A percentile compares a stretch with the other conserved stretches of the same genome.
Conservation (phyloP, 176 grass and related monocot genomes). For the Elymus sibiricus region DNA sequence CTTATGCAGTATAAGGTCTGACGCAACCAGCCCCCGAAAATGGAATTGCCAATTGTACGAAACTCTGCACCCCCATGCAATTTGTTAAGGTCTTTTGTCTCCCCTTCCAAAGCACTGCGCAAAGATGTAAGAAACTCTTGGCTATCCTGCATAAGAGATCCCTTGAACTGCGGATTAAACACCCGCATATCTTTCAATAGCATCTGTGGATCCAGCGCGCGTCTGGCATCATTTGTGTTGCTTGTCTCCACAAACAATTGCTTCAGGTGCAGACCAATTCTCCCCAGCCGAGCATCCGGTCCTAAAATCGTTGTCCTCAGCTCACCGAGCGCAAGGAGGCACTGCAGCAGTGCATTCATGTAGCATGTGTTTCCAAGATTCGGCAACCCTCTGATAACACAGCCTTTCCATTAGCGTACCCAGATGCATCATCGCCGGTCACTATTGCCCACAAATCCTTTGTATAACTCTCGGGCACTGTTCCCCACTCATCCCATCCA, state of each 20-base stretch:
- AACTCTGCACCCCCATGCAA: not conserved
- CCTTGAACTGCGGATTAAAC: conserved; percentile 24
- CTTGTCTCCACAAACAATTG: conserved; percentile 57
- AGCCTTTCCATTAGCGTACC: conserved; percentile 11
- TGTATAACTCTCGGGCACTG: not conserved
- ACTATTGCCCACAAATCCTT: not conserved
- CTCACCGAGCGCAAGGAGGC: conserved; percentile 61
- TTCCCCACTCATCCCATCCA: not conserved
- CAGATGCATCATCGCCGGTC: not conserved
- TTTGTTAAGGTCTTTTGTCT: conserved; percentile 33
- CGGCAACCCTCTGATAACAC: conserved; percentile 57
- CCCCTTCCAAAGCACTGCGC: conserved; percentile 35
- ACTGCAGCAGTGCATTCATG: conserved; percentile 75
- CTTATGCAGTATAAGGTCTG: conserved; percentile 38
- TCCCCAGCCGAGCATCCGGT: conserved; percentile 20
- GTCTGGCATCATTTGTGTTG: conserved; percentile 17
- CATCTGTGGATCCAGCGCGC: conserved; percentile 25
- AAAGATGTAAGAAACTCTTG: conserved; percentile 60
- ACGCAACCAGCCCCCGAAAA: conserved; percentile 45
- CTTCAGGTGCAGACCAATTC: conserved; percentile 47
- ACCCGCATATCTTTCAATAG: conserved; percentile 38
- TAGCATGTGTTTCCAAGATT: conserved; percentile 74
- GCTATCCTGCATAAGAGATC: conserved; percentile 51
- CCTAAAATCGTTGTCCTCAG: conserved; percentile 46
- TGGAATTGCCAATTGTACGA: conserved; percentile 37